Conservation (phyloP, 306 rosid species). For the Albizia julibrissin region DNA sequence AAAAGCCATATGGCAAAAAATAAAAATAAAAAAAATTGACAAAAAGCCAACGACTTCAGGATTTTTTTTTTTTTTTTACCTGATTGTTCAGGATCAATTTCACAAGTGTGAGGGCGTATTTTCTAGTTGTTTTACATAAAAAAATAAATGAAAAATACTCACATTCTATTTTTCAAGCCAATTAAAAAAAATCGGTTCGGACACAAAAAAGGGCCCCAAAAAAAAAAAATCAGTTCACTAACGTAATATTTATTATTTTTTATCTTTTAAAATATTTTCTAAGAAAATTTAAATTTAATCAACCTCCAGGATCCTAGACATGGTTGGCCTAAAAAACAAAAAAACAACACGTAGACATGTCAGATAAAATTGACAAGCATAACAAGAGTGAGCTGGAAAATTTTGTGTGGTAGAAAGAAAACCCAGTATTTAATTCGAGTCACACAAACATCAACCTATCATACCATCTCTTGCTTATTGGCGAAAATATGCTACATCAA, state of each 20-base stretch:
- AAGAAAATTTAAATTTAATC: neutral
- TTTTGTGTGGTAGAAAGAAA: neutral
- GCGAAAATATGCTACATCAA: neutral
- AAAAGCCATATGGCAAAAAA: too few relatives aligned
- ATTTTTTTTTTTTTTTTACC: too few relatives aligned
- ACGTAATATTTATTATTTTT: too few relatives aligned
- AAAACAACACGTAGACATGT: neutral
- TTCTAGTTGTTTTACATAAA: neutral
- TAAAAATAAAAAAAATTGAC: too few relatives aligned
- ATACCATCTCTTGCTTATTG: constrained; percentile 11
- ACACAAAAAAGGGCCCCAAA: too few relatives aligned
- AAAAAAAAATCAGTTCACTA: neutral
- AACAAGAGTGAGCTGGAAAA: neutral
- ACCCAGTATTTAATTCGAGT: constrained; percentile 17
- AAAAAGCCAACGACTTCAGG: too few relatives aligned
- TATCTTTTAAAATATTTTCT: too few relatives aligned
- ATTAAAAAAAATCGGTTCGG: neutral
- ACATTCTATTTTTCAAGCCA: neutral
- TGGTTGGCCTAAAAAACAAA: too few relatives aligned
- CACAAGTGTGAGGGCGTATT: too few relatives aligned
- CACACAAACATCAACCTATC: constrained; percentile 24
- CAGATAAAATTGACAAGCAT: neutral
- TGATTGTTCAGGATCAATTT: too few relatives aligned
- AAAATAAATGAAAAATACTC: too few relatives aligned
- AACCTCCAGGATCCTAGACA: neutral